Evolutionary conservation across 73 alveolate species (phyloP).

Genomic region (Paramecium sonneborni): DNA sequence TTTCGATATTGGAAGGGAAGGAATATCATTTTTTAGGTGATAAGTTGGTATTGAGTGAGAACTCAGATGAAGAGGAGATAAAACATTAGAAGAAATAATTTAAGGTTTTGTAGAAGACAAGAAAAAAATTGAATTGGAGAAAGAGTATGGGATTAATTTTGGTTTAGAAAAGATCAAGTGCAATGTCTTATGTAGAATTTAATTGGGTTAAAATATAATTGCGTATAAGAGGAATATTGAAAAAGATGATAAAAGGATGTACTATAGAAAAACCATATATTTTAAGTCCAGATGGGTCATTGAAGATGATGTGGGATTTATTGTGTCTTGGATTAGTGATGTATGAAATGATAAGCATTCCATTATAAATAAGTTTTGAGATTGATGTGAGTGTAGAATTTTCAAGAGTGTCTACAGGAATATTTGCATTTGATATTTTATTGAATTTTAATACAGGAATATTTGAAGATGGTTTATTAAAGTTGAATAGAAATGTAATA

Average conservation of each 20-base stretch:
- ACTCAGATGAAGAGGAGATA: constrained; percentile 10
- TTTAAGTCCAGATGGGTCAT: constrained; percentile 69
- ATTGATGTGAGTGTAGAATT: not conserved
- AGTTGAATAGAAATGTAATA: constrained; percentile 54
- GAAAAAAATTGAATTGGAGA: not conserved
- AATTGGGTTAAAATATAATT: constrained; percentile 3
- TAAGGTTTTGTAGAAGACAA: not conserved
- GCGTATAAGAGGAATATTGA: not conserved
- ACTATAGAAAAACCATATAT: constrained; percentile 34
- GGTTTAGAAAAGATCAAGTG: constrained; percentile 10
- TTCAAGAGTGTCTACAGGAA: not conserved
- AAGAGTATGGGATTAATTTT: constrained; percentile 12
- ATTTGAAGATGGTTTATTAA: constrained; percentile 76
- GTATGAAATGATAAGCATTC: not conserved
- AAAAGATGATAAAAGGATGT: not conserved
- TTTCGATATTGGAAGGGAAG: not conserved
- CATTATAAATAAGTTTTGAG: constrained; percentile 25
- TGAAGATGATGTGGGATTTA: constrained; percentile 77
- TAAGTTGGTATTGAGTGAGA: not conserved
- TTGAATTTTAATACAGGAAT: constrained; percentile 74
- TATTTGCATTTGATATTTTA: constrained; percentile 55
- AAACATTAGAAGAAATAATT: not conserved
- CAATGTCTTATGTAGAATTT: not conserved
- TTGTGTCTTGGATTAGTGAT: constrained; percentile 5
- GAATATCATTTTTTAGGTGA: not conserved